Base-by-base conservation (phyloP, 106 monocot species). In the Acanthochlamys bracteata region DNA sequence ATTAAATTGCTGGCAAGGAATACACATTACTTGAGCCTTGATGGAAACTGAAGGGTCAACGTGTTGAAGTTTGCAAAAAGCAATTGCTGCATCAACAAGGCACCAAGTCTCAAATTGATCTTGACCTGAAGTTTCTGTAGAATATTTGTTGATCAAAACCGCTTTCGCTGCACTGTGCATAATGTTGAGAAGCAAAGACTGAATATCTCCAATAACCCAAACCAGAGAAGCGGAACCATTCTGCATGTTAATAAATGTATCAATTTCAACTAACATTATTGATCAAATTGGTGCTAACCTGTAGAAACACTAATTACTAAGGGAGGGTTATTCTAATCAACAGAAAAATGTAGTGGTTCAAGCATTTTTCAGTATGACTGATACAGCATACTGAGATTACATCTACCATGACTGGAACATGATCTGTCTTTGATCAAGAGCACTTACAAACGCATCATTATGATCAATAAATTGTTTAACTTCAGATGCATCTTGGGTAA, bases 31-130 rank as follows among this genome's bases (percentile, higher is more conserved):
- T 70, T 98, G 98, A 61, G 75, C 61, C 80, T 98, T 98, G 43
- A 78, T 68, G 56, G 85, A 53, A 63, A 92, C 66, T 24, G 92
- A 67, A 71, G 85, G 80, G 56, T 83, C 81, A 49, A 92, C 74
- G 66, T 88, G 91, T 74, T 98, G 88, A 43, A 92, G 83, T 74
- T 89, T 91, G 78, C 92, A 98, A 69, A 98, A 98, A 49, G 83
- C 72, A 59, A 92, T 79, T 20, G 80, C 80, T 40, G 88, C 78
- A 79, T 91, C 91, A 49, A 98, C 70, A 59, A 98, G 80, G 76
- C 74, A 83, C 66, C 68, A 76, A 25, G 57, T 79, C 59, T 98
- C 88, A 53, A 78, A 72, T 24, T 85, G 74, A 63, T 84, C 84
- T 24, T 82, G 84, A 73, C 41, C 62, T 42, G 49, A 79, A 65